A percentile compares a stretch with the other conserved stretches of the same genome.
These are phyloP conservation scores for Tolypocladium cylindrosporum DNA, from an alignment of 2,329 filamentous ascomycete species.

Conservation along the genomic window DNA sequence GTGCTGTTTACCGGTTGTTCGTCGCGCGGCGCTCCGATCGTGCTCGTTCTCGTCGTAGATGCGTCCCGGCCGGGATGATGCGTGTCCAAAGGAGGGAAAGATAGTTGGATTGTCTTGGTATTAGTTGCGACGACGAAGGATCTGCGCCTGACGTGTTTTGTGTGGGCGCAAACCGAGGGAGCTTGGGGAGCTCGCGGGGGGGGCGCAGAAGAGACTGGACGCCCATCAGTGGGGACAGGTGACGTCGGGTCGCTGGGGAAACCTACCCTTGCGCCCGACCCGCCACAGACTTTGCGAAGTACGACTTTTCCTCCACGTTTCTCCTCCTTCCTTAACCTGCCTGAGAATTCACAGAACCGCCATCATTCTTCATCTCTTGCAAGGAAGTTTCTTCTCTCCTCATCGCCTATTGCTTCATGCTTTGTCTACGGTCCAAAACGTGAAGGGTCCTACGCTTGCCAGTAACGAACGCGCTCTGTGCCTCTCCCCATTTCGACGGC, in stretches of 20 bases:
- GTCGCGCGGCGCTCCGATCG: background rate
- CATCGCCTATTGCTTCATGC: background rate
- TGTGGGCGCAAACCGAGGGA: background rate
- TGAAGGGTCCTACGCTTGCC: background rate
- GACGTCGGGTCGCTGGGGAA: conserved; percentile 7
- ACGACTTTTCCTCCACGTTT: background rate
- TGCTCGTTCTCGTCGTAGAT: background rate
- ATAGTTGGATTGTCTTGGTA: background rate
- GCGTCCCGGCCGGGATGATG: background rate
- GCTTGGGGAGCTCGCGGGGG: background rate
- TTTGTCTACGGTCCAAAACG: background rate
- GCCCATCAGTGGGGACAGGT: conserved; percentile 3
- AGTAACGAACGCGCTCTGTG: background rate
- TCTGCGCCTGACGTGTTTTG: background rate
- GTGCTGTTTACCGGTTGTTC: background rate
- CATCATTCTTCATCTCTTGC: background rate
- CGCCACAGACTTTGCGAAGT: background rate
- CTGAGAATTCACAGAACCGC: background rate
- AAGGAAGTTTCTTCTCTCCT: too few relatives aligned
- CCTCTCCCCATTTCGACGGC: background rate
- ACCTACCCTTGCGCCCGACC: background rate
- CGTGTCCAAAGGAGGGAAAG: background rate
- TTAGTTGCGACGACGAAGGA: background rate
- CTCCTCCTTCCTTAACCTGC: background rate
- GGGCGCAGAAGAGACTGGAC: background rate